Conservation (phyloP, 225 moss, liverwort and hornwort species). For the Marchantia polymorpha region DNA sequence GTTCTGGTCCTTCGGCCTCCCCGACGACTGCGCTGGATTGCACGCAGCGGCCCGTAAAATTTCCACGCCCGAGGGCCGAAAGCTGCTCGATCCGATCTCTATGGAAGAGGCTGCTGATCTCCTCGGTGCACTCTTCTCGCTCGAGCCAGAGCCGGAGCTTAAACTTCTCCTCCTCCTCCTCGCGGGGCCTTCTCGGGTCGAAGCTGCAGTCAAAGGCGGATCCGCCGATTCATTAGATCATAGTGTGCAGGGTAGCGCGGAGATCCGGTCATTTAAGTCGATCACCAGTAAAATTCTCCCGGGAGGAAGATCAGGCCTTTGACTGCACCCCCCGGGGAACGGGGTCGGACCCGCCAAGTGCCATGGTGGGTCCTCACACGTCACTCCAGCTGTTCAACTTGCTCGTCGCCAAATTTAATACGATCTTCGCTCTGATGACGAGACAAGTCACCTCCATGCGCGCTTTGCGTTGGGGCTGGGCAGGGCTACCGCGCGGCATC, state of each 20-base stretch:
- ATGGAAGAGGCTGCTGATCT: not conserved
- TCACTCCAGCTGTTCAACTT: not conserved
- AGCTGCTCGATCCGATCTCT: not conserved
- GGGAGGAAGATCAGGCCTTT: not conserved
- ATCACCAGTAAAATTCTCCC: not conserved
- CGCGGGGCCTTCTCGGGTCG: not conserved
- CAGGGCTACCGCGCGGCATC: too few species aligned
- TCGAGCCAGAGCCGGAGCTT: not conserved
- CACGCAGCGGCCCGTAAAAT: slow-evolving; percentile 1
- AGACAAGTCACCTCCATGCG: not conserved
- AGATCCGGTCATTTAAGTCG: not conserved
- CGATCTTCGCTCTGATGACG: not conserved
- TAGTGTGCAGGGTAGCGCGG: not conserved
- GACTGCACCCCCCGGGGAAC: not conserved
- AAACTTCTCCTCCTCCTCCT: not conserved
- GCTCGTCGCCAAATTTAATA: not conserved
- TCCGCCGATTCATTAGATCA: not conserved
- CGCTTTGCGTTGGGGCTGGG: not conserved
- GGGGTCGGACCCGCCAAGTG: not conserved
- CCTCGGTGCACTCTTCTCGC: not conserved
- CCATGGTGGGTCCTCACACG: slow-evolving; percentile 3
- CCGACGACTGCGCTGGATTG: not conserved
- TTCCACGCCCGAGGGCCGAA: not conserved
- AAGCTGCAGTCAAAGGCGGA: not conserved
- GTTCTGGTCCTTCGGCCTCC: not conserved